Evolutionary conservation across 106 monocot species (phyloP).

Genomic region (Agapanthus africanus): DNA sequence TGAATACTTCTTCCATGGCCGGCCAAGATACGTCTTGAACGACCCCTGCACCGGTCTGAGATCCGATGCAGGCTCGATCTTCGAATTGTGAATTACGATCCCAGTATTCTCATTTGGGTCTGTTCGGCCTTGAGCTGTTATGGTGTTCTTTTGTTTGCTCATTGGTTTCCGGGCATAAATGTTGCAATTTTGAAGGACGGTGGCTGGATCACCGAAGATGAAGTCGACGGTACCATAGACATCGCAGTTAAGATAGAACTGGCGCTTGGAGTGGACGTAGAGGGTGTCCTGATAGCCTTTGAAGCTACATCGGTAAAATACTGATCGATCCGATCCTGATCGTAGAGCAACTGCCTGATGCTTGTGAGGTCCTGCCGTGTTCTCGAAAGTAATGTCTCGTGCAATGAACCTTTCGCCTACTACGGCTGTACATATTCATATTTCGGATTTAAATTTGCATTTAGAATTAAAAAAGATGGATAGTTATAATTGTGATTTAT

Average conservation of each 20-base stretch:
- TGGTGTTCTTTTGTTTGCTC: conserved; percentile 23
- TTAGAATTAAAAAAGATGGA: no score
- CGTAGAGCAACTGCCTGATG: no score
- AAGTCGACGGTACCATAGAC: conserved; percentile 37
- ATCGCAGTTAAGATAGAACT: no score
- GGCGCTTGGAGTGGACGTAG: no score
- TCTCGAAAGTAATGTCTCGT: no score
- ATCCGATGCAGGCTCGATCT: conserved; percentile 19
- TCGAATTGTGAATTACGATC: conserved; percentile 16
- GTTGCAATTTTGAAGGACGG: conserved; percentile 23
- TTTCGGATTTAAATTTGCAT: no score
- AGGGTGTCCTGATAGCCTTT: no score
- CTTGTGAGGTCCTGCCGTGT: no score
- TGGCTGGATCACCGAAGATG: conserved; percentile 45
- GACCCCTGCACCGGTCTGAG: conserved; percentile 5
- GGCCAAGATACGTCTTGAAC: conserved; percentile 19
- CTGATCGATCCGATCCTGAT: no score
- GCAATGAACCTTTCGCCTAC: conserved; percentile 15
- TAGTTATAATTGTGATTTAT: background rate
- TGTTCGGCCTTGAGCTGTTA: no score
- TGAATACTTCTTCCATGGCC: no score
- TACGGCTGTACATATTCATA: conserved; percentile 6
- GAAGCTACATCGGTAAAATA: no score
- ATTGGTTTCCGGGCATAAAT: conserved; percentile 20
- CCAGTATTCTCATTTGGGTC: conserved; percentile 29